These are phyloP conservation scores for Penicillium sp. DNA, from an alignment of 2,329 filamentous ascomycete genomes.

Conservation along the genomic window DNA sequence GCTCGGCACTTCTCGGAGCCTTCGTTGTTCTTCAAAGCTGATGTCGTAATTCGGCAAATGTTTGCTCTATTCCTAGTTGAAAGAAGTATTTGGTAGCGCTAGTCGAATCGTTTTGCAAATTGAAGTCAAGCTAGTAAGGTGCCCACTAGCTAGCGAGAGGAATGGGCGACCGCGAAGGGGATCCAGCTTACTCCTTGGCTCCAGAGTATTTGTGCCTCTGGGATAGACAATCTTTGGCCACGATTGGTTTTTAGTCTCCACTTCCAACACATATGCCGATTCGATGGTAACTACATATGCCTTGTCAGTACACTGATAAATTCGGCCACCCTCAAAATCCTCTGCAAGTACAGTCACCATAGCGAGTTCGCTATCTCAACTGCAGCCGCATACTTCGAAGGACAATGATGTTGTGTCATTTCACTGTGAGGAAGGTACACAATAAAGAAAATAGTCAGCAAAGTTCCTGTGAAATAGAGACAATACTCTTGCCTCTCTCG, in stretches of 20 bases:
- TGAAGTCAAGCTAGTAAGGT: neutral
- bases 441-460: conserved; percentile 6
- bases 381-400: conserved; percentile 1
- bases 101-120: neutral
- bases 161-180: neutral
- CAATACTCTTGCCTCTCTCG: conserved; percentile 2
- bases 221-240: neutral
- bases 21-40: neutral
- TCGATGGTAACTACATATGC: conserved; percentile 1
- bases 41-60: neutral
- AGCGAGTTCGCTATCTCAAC: conserved; percentile 6
- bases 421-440: conserved; percentile 5
- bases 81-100: neutral
- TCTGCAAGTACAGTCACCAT: conserved; percentile 7
- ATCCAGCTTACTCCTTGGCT: neutral
- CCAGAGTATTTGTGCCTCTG: neutral
- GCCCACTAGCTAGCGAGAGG: neutral
- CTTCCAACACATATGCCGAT: neutral
- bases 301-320: conserved; percentile 3
- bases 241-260: neutral
- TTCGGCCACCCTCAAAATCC: conserved; percentile 3
- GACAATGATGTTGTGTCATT: conserved; percentile 4
- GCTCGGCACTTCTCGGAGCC: neutral
- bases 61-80: neutral
- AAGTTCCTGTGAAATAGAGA: conserved; percentile 5